These are phyloP conservation scores for Lachnellula hyalina DNA, from an alignment of 2,329 filamentous ascomycete genomes.

Conservation along the genomic window DNA sequence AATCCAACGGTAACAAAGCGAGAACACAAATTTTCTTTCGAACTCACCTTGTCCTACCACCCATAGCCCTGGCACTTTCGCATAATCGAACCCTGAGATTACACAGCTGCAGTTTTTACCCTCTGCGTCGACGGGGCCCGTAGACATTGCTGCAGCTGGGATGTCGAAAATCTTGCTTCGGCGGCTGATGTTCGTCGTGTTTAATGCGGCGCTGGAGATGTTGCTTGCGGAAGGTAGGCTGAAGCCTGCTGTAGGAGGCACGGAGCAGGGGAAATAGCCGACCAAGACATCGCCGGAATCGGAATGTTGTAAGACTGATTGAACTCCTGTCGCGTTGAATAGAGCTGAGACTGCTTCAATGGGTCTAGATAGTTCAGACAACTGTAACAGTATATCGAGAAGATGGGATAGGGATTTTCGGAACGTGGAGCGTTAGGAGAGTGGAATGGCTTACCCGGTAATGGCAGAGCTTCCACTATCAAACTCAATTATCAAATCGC, in stretches of 20 bases:
- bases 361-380: neutral
- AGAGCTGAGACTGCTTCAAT: conserved; percentile 5
- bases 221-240: conserved; percentile 6
- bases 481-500: conserved; percentile 1
- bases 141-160: neutral
- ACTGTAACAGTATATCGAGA: no score
- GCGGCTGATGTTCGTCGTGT: neutral
- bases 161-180: neutral
- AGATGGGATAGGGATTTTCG: no score
- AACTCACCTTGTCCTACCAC: neutral
- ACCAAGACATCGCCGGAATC: neutral
- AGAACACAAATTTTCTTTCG: no score
- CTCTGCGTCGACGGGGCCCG: neutral
- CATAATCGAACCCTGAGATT: neutral
- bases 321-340: conserved; percentile 8
- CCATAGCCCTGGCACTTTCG: neutral
- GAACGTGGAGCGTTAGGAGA: no score
- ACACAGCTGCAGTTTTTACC: neutral
- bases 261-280: conserved; percentile 10
- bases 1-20: neutral
- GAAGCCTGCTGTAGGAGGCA: conserved; percentile 7
- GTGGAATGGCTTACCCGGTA: conserved; percentile 1
- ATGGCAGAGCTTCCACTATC: conserved; percentile 12
- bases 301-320: conserved; percentile 1
- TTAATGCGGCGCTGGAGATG: neutral